Evolutionary conservation across 176 grass and related monocot genomes (phyloP), one percentile per base, ranked within the genome.

Genomic region (Tillandsia leiboldiana): DNA sequence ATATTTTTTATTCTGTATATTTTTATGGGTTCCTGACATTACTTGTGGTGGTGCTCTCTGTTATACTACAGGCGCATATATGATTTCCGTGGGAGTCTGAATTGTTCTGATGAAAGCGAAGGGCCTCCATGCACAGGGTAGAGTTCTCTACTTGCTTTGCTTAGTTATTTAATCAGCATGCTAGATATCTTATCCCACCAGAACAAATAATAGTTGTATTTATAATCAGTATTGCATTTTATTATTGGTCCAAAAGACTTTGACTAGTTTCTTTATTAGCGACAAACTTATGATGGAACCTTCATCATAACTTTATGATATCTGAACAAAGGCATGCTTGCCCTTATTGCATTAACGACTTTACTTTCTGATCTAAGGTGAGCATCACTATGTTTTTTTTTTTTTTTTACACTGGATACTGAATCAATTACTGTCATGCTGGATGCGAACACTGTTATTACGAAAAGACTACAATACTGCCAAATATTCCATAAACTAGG

Each of bases 61-160:
- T 48, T 48, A 18, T 82, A 75, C 11, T 77, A 63, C 63, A 93
- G 94, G 76, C 88, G 89, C 78, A 80, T 99, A 83, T 93, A 99
- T 27, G 81, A 86, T 53, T 82, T 65, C 65, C 86, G 81, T 56
- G 82, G 84, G 65, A 90, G 83, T 69, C 78, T 92, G 69, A 93
- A 90, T 72, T 99, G 89, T 77, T 90, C 89, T 50, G 85, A 81
- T 48, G 79, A 90, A 68, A 99, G 94, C 83, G 81, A 76, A 81
- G 94, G 84, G 72, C 94, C 94, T 86, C 94, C 89, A 14, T 99
- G 94, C 70, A 93, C 89, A 48, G 94, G 94, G 94, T 99, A 99
- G 80, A 72, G 42, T 42, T 50, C 68, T 47, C 65, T 69, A 7
- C 11, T 78, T 80, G 53, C 48, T 33, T 18, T 1, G 51, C 57